Evolutionary conservation across 2,329 filamentous ascomycete species (phyloP), one percentile per base, ranked within the genome.

Genomic region (Sporothrix variecibatus): DNA sequence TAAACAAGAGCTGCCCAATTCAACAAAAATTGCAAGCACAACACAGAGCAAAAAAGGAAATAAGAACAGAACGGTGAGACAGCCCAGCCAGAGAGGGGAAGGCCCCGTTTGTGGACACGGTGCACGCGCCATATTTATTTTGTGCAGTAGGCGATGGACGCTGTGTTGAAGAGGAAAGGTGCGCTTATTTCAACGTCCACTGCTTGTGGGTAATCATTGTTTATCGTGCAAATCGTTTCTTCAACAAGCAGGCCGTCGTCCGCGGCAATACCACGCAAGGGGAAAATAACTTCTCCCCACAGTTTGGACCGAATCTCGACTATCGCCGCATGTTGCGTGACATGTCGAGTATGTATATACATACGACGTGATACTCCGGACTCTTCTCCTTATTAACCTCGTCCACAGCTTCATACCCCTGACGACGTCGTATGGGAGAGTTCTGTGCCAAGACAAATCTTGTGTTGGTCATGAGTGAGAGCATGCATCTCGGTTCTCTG

Each of bases 361-460:
- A n/a, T 34, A 34, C 34, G 34, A 20, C 26, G 40, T 31, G 2
- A 43, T 67, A 7, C 23, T 7, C 2, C 17, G 40, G 9, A 51
- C 15, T 20, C 20, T 51, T 20, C 43, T 68, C 15, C 9, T 51
- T 38, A 20, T 46, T n/a, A 38, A 64, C 53, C 40, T 31, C 58
- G 17, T 8, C 60, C 28, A 28, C 64, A 34, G 28, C n/a, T 23
- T 31, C 28, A 23, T 38, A 38, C 46, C 46, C 67, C 28, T 53
- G 46, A 20, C 65, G 26, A 26, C 40, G 38, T 72, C 46, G 49
- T 72, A 72, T 67, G 31, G n/a, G 15, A n/a, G 70, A 15, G n/a
- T 43, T 28, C 20, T 70, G 72, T 70, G 72, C 65, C 72, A 73
- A 70, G 72, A 49, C 40, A 70, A 64, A 62, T 51, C 72, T 73